Percentiles rank a stretch among this genome's conserved stretches.
Evolutionary conservation across 164 flowering plant species (phyloP).

Genomic region (Chloranthus sessilifolius): DNA sequence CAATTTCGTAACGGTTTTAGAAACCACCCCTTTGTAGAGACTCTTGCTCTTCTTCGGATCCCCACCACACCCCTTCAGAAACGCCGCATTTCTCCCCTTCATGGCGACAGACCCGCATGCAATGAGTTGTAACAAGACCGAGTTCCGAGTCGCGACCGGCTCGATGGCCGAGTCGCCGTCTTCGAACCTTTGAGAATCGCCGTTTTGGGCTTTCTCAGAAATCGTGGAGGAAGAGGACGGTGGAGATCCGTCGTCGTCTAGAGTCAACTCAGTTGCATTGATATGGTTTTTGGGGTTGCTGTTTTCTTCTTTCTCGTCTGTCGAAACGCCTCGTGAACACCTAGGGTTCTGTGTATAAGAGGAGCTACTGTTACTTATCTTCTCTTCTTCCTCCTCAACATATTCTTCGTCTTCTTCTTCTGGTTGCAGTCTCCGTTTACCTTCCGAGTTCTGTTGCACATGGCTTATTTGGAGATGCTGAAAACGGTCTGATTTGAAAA

Average conservation of each 20-base stretch:
- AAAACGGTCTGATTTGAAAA: slow-evolving; percentile 29
- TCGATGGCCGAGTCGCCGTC: slow-evolving; percentile 22
- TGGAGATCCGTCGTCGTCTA: slow-evolving; percentile 27
- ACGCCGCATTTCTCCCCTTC: slow-evolving; percentile 25
- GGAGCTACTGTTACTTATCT: slow-evolving; percentile 34
- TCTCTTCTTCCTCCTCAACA: slow-evolving; percentile 31
- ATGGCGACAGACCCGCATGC: slow-evolving; percentile 53
- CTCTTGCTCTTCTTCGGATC: slow-evolving; percentile 21
- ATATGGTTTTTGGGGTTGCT: slow-evolving; percentile 13
- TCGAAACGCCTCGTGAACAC: slow-evolving; percentile 61
- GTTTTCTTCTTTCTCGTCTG: slow-evolving; percentile 37
- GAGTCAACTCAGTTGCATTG: slow-evolving; percentile 17
- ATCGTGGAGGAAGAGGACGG: slow-evolving; percentile 41
- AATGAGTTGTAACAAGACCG: slow-evolving; percentile 62
- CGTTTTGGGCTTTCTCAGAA: slow-evolving; percentile 24
- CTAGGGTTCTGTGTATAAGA: slow-evolving; percentile 38
- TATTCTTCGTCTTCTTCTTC: slow-evolving; percentile 16
- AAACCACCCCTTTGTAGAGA: slow-evolving; percentile 37
- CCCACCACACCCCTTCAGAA: slow-evolving; percentile 10
- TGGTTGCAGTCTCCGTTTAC: slow-evolving; percentile 4
- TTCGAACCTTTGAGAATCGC: slow-evolving; percentile 27
- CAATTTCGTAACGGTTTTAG: slow-evolving; percentile 25
- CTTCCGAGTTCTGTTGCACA: slow-evolving; percentile 24
- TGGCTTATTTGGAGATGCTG: slow-evolving; percentile 33
- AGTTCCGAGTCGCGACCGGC: slow-evolving; percentile 32